A percentile compares a stretch with the other conserved stretches of the same genome.
Evolutionary conservation across 441 rosid genomes (phyloP).

Genomic region (Daphne laureola): DNA sequence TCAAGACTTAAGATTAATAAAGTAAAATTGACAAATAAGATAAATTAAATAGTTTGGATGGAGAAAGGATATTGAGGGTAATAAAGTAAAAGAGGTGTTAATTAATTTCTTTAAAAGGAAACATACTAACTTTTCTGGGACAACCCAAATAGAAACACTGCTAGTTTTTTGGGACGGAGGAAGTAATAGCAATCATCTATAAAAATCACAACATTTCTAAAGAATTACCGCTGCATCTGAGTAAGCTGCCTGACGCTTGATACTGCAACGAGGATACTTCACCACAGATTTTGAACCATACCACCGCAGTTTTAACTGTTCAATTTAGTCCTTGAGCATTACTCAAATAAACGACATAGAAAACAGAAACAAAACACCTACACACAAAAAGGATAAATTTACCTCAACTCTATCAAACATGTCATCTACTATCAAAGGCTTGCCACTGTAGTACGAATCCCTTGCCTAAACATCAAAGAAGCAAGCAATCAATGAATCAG

Average conservation of each 20-base stretch:
- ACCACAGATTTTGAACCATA: slow-evolving; percentile 88
- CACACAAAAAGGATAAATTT: slow-evolving; percentile 4
- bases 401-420: slow-evolving; percentile 99
- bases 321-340: slow-evolving; percentile 8
- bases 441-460: slow-evolving; percentile 81
- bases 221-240: slow-evolving; percentile 91
- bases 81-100: neutral
- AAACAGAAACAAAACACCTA: neutral
- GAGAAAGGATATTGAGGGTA: no score
- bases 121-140: neutral
- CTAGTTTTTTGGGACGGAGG: no score
- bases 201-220: slow-evolving; percentile 1
- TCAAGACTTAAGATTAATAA: no score
- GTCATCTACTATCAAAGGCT: slow-evolving; percentile 82
- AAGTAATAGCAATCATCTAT: neutral
- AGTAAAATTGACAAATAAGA: no score
- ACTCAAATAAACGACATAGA: neutral
- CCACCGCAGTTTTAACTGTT: slow-evolving; percentile 75
- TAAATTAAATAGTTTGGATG: no score
- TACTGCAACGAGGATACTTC: slow-evolving; percentile 95
- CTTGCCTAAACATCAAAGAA: slow-evolving; percentile 39
- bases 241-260: slow-evolving; percentile 69
- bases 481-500: no score
- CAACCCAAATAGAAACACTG: neutral
- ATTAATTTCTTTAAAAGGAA: slow-evolving; percentile 5